Base-by-base conservation (phyloP, 768 basidiomycete genomes). In the Candolleomyces eurysporus region DNA sequence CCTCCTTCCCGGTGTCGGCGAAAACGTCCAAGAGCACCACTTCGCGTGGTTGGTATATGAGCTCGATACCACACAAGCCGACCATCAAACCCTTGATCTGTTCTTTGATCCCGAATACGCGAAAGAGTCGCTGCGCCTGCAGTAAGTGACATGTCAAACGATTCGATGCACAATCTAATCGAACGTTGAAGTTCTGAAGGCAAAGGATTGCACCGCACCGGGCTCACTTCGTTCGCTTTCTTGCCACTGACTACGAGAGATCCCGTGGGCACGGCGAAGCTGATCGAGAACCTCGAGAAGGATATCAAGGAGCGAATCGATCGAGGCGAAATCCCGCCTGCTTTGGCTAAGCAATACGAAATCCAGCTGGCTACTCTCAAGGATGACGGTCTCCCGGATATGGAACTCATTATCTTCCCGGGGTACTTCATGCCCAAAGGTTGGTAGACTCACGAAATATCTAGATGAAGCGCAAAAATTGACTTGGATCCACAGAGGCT, bases 341-440 rank as follows among this genome's bases (percentile, higher is more conserved):
- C 76, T 0, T 56, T 78, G 2, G 61, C 61, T 13, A 79, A 80
- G 58, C 82, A 82, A 63, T 73, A 77, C 43, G 69, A 75, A 32
- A 63, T 81, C 9, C 75, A 76, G 58, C 61, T 81, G 9, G 69
- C 71, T 10, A 61, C 31, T 17, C 61, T 77, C 9, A 62, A 66
- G 39, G 67, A 74, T 17, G 67, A 72, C 21, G 45, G 57, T 0
- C 57, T 66, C 3, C 71, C 73, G 1, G 71, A 72, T 17, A 59
- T 70, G 40, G 68, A 72, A 64, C 19, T 75, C 19, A 61, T 73
- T 31, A 61, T 59, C 17, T 68, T 64, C 57, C 70, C 70, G n/a
- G 65, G 66, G 9, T 68, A 52, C 55, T 65, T 67, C 57, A 31
- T 19, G 32, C 30, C 52, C 45, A 16, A 30, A 21, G 58, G 62